Conservation (phyloP, 2,329 filamentous ascomycete species). For the Chrysoporthe puriensis region DNA sequence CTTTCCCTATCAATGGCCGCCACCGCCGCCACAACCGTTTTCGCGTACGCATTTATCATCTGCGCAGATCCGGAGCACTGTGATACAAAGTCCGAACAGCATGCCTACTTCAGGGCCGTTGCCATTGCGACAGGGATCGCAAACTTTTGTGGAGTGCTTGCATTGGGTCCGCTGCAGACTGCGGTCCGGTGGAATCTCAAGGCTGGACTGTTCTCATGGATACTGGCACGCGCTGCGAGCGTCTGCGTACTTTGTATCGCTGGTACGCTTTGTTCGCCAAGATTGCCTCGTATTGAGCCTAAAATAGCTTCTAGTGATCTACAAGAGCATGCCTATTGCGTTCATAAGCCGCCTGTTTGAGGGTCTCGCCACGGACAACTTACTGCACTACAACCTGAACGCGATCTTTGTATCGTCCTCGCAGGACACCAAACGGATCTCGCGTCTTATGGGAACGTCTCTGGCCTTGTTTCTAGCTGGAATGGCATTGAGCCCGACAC, state of each 20-base stretch:
- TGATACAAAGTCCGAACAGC: not conserved
- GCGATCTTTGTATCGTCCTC: not conserved
- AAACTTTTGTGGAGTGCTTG: not conserved
- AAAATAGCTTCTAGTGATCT: not conserved
- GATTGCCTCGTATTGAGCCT: no score
- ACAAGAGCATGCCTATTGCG: not conserved
- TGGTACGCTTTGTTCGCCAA: no score
- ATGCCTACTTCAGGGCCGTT: not conserved
- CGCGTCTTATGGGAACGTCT: not conserved
- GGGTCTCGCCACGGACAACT: not conserved
- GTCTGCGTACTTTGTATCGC: no score
- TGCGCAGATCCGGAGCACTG: not conserved
- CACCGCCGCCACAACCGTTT: not conserved
- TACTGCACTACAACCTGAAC: constrained; percentile 2
- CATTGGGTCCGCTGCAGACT: not conserved
- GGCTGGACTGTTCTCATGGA: not conserved
- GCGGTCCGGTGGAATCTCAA: not conserved
- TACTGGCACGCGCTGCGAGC: constrained; percentile 3
- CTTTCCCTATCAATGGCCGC: not conserved
- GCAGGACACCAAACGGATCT: not conserved
- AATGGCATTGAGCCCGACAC: not conserved
- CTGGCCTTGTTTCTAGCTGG: not conserved
- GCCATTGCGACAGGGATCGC: not conserved
- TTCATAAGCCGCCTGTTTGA: not conserved
- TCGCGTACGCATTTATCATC: constrained; percentile 3